Evolutionary conservation across 2,329 filamentous ascomycete genomes (phyloP).

Genomic region (Parascedosporium putredinis): DNA sequence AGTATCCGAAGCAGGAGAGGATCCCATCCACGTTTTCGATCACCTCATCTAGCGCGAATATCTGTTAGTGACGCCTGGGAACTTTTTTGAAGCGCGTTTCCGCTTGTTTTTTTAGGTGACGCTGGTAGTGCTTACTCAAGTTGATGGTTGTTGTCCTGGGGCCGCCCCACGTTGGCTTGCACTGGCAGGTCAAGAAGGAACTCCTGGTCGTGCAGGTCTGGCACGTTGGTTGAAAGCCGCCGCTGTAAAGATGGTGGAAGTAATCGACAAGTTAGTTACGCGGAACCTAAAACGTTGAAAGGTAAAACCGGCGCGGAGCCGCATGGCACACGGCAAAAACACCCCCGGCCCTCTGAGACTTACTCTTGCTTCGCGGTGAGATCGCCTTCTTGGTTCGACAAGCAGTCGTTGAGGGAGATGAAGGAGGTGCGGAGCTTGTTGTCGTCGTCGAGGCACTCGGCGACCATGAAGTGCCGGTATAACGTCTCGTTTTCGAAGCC

Average conservation of each 20-base stretch:
- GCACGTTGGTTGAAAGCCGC: neutral
- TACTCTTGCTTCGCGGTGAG: neutral
- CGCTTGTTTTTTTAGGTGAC: neutral
- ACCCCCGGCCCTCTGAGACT: neutral
- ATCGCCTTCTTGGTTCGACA: slow-evolving; percentile 4
- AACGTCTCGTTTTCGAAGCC: slow-evolving; percentile 1
- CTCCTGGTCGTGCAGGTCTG: neutral
- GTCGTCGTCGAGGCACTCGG: neutral
- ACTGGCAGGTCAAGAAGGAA: slow-evolving; percentile 3
- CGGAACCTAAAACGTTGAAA: too few species aligned
- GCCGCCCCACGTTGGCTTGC: neutral
- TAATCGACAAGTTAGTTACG: neutral
- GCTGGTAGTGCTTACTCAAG: neutral
- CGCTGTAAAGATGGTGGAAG: neutral
- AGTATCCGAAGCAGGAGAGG: neutral
- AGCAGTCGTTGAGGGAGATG: slow-evolving; percentile 4
- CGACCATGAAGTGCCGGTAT: slow-evolving; percentile 2
- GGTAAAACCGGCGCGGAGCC: too few species aligned
- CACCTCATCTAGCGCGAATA: too few species aligned
- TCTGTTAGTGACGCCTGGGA: neutral
- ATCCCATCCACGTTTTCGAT: slow-evolving; percentile 4
- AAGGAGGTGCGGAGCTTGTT: neutral
- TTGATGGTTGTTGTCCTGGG: neutral
- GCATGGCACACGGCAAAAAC: too few species aligned
- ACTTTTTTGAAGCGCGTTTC: too few species aligned